These are phyloP conservation scores for Podila clonocystis DNA, from an alignment of 192 early-diverging fungal genomes.

Conservation along the genomic window DNA sequence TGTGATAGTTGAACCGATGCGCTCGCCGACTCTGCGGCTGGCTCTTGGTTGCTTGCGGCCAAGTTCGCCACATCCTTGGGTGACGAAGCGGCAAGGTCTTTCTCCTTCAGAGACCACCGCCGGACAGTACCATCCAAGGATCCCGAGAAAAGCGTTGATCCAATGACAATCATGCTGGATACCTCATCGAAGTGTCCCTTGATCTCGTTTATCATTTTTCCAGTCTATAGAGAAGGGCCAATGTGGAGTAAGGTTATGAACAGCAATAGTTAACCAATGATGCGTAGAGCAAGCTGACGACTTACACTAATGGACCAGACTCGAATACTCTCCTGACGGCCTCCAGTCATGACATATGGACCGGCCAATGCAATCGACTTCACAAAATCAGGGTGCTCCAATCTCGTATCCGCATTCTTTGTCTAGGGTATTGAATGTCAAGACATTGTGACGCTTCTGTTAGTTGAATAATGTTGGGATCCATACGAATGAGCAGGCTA, in stretches of 20 bases:
- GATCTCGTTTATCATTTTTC: conserved; percentile 77
- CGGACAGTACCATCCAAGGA: conserved; percentile 90
- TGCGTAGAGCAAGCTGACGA: not conserved
- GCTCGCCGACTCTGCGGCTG: too few species aligned
- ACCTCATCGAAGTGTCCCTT: conserved; percentile 94
- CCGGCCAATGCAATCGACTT: conserved; percentile 72
- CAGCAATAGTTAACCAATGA: too few species aligned
- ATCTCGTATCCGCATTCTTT: conserved; percentile 71
- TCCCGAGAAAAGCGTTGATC: conserved; percentile 77
- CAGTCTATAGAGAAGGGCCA: conserved; percentile 59
- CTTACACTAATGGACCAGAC: conserved; percentile 90
- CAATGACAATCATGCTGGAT: conserved; percentile 66
- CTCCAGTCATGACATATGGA: conserved; percentile 83
- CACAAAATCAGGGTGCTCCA: conserved; percentile 87
- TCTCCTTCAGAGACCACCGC: conserved; percentile 67
- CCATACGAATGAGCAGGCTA: not conserved
- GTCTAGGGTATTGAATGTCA: conserved; percentile 56
- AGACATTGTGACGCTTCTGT: not conserved
- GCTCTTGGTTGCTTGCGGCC: conserved; percentile 4
- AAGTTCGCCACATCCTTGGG: conserved; percentile 21
- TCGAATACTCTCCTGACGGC: conserved; percentile 85
- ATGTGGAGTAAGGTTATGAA: too few species aligned
- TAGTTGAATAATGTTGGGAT: not conserved
- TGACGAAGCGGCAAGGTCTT: conserved; percentile 7
- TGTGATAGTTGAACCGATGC: not conserved